phyloP scores from a whole-genome alignment of 108 stramenopile genomes.

The Conticribra weissflogii region DNA sequence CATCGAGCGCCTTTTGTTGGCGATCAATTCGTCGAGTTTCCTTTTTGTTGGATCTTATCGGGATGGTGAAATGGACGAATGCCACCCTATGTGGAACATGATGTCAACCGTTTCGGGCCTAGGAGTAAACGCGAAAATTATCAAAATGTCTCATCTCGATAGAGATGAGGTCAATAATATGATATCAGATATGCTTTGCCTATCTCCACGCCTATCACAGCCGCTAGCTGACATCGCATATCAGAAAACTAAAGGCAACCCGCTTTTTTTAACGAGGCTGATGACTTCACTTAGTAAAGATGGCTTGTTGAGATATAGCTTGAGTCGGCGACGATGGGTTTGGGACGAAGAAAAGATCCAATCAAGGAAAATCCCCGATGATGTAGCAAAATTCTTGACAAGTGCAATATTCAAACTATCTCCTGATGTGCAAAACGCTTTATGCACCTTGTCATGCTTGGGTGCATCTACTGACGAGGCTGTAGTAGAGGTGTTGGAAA shows the following conservation, averaged over 20 bases:
- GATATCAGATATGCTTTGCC: constrained; percentile 20
- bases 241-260: constrained; percentile 34
- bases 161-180: constrained; percentile 8
- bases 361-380: constrained; percentile 17
- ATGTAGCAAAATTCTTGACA: constrained; percentile 18
- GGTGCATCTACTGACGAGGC: constrained; percentile 4
- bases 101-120: not conserved
- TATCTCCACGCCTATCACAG: constrained; percentile 25
- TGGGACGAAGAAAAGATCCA: constrained; percentile 29
- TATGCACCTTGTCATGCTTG: constrained; percentile 20
- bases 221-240: constrained; percentile 17
- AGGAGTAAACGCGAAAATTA: constrained; percentile 4
- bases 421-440: constrained; percentile 13
- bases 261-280: constrained; percentile 19
- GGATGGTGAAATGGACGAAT: constrained; percentile 16
- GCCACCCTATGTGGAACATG: constrained; percentile 11
- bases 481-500: constrained; percentile 12
- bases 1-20: constrained; percentile 11
- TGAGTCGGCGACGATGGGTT: constrained; percentile 22
- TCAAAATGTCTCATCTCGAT: constrained; percentile 10
- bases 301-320: constrained; percentile 7
- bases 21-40: not conserved
- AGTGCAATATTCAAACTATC: constrained; percentile 6
- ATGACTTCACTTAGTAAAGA: constrained; percentile 11
- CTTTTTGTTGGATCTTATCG: constrained; percentile 25